Evolutionary conservation across 768 basidiomycete genomes (phyloP).

Genomic region (Tulasnella sp.): DNA sequence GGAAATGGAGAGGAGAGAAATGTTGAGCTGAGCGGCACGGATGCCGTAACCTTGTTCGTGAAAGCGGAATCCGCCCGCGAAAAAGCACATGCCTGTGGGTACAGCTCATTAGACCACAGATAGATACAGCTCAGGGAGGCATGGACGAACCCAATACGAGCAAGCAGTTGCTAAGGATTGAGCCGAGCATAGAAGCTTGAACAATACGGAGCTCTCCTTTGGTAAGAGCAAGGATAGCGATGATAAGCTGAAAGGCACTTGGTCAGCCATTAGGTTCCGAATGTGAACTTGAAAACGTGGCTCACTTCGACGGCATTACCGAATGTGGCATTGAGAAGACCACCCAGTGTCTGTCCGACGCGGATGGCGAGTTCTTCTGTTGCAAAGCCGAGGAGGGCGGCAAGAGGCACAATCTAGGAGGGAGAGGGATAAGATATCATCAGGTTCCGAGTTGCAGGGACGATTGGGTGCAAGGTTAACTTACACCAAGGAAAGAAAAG

Average conservation of each 20-base stretch:
- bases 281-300: neutral
- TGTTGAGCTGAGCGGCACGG: constrained; percentile 70
- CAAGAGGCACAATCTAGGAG: constrained; percentile 16
- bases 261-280: neutral
- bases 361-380: constrained; percentile 79
- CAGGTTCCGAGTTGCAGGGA: neutral
- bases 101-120: constrained; percentile 29
- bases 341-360: constrained; percentile 75
- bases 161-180: constrained; percentile 16
- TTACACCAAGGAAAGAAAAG: constrained; percentile 14
- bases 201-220: constrained; percentile 77
- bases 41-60: constrained; percentile 72
- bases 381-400: constrained; percentile 47
- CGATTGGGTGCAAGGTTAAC: neutral
- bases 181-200: constrained; percentile 47
- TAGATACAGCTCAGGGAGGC: neutral
- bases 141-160: constrained; percentile 6
- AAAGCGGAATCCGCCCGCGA: constrained; percentile 72
- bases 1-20: constrained; percentile 57
- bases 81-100: constrained; percentile 90
- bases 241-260: constrained; percentile 3
- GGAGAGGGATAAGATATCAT: neutral
- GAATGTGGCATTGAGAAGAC: constrained; percentile 66
- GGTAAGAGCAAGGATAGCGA: constrained; percentile 56
- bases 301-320: constrained; percentile 45